Evolutionary conservation across 2,329 filamentous ascomycete genomes (phyloP).

Genomic region (Sporothrix globosa): DNA sequence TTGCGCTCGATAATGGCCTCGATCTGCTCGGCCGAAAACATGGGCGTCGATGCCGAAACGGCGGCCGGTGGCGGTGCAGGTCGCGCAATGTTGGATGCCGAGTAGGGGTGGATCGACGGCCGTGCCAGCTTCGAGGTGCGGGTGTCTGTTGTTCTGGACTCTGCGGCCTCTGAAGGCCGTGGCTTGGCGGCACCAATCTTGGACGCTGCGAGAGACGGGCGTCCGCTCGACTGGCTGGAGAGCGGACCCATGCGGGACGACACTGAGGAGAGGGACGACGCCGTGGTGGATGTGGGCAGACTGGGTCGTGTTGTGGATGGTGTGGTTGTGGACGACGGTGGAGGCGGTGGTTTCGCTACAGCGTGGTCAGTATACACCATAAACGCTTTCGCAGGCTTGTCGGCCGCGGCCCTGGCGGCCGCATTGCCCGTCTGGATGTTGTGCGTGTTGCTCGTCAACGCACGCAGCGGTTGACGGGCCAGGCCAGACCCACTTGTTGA

Average conservation of each 20-base stretch:
- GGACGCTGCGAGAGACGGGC: constrained; percentile 20
- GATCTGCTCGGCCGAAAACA: constrained; percentile 71
- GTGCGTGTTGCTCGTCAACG: constrained; percentile 69
- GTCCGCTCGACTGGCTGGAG: constrained; percentile 41
- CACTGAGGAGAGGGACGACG: constrained; percentile 38
- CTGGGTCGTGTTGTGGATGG: constrained; percentile 31
- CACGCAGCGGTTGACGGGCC: constrained; percentile 75
- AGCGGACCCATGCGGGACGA: constrained; percentile 34
- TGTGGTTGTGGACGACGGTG: background rate
- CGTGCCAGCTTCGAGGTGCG: constrained; percentile 48
- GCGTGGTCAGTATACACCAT: constrained; percentile 79
- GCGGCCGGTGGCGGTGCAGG: constrained; percentile 32
- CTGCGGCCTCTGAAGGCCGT: constrained; percentile 44
- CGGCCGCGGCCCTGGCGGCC: constrained; percentile 45
- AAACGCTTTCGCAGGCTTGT: constrained; percentile 80
- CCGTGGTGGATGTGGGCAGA: constrained; percentile 41
- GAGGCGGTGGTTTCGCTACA: constrained; percentile 24
- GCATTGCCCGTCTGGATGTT: constrained; percentile 68
- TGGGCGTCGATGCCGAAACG: constrained; percentile 38
- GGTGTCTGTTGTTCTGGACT: background rate
- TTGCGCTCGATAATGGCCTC: constrained; percentile 92
- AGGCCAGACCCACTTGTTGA: constrained; percentile 46
- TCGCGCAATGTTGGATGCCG: constrained; percentile 28
- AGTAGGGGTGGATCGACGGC: constrained; percentile 37
- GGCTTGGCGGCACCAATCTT: constrained; percentile 31